Conservation (phyloP, 2,329 filamentous ascomycete genomes). For the Diaporthe destruens region DNA sequence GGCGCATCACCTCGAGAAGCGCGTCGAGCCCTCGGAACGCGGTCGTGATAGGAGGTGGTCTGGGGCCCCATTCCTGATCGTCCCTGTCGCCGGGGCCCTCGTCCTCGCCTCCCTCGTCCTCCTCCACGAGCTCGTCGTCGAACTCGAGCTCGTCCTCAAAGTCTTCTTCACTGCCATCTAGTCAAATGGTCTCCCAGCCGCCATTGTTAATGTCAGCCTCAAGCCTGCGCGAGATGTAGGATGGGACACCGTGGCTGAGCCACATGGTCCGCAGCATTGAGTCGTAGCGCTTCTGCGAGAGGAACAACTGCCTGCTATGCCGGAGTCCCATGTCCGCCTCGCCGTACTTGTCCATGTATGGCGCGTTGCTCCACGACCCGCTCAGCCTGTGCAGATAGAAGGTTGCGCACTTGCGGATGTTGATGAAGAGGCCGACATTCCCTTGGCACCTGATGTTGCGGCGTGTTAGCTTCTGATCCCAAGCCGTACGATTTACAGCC, state of each 20-base stretch:
- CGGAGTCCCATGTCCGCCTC: constrained; percentile 93
- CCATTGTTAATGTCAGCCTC: constrained; percentile 98
- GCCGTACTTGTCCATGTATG: constrained; percentile 95
- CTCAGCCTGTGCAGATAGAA: constrained; percentile 86
- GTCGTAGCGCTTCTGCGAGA: constrained; percentile 96
- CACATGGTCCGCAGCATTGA: constrained; percentile 86
- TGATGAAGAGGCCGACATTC: constrained; percentile 93
- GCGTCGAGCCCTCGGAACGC: constrained; percentile 12
- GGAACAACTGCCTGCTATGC: constrained; percentile 87
- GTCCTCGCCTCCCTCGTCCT: not conserved
- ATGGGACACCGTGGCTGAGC: constrained; percentile 88
- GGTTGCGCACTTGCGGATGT: constrained; percentile 94
- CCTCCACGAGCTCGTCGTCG: constrained; percentile 19
- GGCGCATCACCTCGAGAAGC: constrained; percentile 19
- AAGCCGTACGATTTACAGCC: not conserved
- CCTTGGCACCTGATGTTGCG: constrained; percentile 77
- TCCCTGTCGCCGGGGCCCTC: not conserved
- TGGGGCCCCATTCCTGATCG: constrained; percentile 1
- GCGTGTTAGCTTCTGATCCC: constrained; percentile 36
- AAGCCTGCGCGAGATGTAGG: constrained; percentile 87
- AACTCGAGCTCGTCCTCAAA: constrained; percentile 11
- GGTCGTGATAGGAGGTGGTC: constrained; percentile 1
- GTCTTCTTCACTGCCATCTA: constrained; percentile 37
- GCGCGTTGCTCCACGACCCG: constrained; percentile 87
- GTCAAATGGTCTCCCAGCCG: constrained; percentile 89